These are phyloP conservation scores for Leccinum variicolor DNA, from an alignment of 768 basidiomycete genomes.

Conservation along the genomic window DNA sequence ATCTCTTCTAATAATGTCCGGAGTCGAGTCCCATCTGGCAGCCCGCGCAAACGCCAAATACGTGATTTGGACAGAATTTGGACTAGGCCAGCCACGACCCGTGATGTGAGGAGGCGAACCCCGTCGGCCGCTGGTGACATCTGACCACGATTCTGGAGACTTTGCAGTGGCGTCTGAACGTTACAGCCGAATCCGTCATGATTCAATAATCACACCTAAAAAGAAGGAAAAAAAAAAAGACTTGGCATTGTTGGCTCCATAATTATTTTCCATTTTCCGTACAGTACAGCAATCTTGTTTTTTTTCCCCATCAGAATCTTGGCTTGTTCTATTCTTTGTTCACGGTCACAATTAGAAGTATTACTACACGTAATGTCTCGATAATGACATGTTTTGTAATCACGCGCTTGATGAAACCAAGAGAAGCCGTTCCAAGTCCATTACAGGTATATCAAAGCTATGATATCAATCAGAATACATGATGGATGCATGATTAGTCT, in stretches of 20 bases:
- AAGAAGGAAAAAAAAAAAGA: background rate
- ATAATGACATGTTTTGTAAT: conserved; percentile 8
- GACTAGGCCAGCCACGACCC: conserved; percentile 21
- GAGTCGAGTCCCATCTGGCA: conserved; percentile 14
- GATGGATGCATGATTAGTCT: conserved; percentile 12
- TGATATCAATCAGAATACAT: conserved; percentile 17
- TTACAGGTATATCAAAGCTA: conserved; percentile 1
- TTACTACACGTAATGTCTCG: conserved; percentile 3
- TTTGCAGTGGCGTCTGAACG: conserved; percentile 6
- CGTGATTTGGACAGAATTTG: conserved; percentile 22
- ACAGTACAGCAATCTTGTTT: conserved; percentile 9
- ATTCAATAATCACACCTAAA: conserved; percentile 1
- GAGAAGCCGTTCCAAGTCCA: background rate
- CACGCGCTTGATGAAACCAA: background rate
- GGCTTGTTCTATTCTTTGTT: conserved; percentile 14
- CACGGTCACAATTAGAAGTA: background rate
- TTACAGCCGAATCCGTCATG: conserved; percentile 7
- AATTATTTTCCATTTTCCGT: background rate
- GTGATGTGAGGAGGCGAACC: conserved; percentile 29
- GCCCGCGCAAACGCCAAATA: conserved; percentile 17
- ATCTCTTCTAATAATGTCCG: conserved; percentile 10
- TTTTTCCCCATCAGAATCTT: conserved; percentile 10
- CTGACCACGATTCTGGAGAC: conserved; percentile 10
- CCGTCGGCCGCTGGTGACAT: conserved; percentile 33
- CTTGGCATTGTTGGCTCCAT: conserved; percentile 5